Evolutionary conservation across 2,329 filamentous ascomycete species (phyloP), one percentile per base, ranked within the genome.

Genomic region (Clonostachys byssicola): DNA sequence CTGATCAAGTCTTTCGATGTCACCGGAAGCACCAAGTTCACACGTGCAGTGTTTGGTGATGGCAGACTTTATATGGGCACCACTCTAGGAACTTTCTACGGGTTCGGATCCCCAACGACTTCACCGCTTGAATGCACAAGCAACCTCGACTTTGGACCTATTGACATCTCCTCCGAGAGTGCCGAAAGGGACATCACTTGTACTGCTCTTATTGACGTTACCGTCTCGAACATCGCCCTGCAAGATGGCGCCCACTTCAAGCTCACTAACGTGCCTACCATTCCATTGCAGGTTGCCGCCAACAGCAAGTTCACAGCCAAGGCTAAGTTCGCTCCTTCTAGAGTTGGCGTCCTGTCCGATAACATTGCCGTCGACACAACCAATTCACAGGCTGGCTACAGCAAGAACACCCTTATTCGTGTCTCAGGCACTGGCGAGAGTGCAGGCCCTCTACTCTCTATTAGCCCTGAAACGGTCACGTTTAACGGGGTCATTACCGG

Each of bases 11-110:
- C 68, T 2, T 80, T 81, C 52, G 73, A 72, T 23, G 67, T 81
- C 12, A 65, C 71, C 0, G 75, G 74, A 1, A 69, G 74, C 5
- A 75, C 69, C 42, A 83, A 83, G 60, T 83, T 83, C 51, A 74
- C 73, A 4, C 69, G 78, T 3, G 75, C 79, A 2, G 76, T 79
- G 3, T 82, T 83, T 47, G 79, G 79, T 7, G 69, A 83, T 48
- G 77, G 75, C 1, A 70, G 73, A 47, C 70, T 74, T 3, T 83
- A 81, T 50, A 58, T 81, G n/a, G 75, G 74, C 10, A 77, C 73
- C 1, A 74, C 63, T 4, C 60, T 64, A 20, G 80, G 79, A 5
- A 72, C 63, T 47, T 56, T 83, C 17, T 80, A 81, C 33, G 78
- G 68, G 3, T 81, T 79, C 47, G 79, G 79, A 2, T 75, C 77